Evolutionary conservation across 2,329 filamentous ascomycete genomes (phyloP), one percentile per base, ranked within the genome.

Genomic region (Myrmaecium sp.): DNA sequence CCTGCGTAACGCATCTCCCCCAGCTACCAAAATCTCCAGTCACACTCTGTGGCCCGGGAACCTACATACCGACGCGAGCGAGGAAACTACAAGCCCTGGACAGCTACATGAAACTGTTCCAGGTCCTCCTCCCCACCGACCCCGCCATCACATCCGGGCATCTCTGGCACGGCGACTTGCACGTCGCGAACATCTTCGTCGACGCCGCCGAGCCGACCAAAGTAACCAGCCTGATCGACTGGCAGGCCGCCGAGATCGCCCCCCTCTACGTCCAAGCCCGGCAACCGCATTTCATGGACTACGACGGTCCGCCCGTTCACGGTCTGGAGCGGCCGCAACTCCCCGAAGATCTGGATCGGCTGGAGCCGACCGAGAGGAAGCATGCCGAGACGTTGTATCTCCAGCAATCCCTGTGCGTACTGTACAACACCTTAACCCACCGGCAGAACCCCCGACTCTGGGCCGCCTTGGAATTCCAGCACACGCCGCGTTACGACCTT

Each of bases 81-180:
- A 47, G 36, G 27, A 55, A 56, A 31, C 29, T 48, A 3, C 30
- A 30, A 10, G 49, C 46, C 6, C 31, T 49, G 27, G 17, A 38
- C 14, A 35, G 30, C 17, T 53, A 52, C 35, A 36, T 45, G 24
- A 32, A 39, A 14, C 18, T 49, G 5, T 29, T 43, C 12, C 40
- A 34, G 13, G 35, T 36, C 25, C 31, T 51, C 14, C 31, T 48
- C 6, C 47, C 41, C 3, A 32, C 14, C 18, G 42, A 51, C 28
- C 11, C 20, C 26, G 26, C 34, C 10, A 40, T 49, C 21, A 34
- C 31, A 30, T 33, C 37, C 18, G 26, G 33, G 8, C 38, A 43
- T 37, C 34, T 48, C 11, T 49, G 43, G 53, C 50, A 58, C 28
- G 32, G 30, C 18, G 52, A 58, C 26, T 36, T 57, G 12, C 53